These are phyloP conservation scores for Phycomyces nitens DNA, from an alignment of 192 early-diverging fungal species.

Conservation along the genomic window DNA sequence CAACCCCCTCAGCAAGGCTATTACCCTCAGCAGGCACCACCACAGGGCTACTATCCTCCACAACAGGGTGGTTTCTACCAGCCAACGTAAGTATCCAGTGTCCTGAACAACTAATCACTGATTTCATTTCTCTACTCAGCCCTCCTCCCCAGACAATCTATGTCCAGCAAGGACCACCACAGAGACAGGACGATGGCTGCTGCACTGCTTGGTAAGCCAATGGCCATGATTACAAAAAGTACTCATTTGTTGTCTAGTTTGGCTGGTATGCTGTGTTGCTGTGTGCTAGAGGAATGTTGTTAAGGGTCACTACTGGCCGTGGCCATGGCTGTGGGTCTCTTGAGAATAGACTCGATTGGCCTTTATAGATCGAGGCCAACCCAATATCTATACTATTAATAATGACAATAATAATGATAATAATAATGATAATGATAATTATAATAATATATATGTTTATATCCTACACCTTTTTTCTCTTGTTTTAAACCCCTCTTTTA, in stretches of 20 bases:
- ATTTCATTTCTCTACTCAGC: no score
- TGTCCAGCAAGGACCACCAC: constrained; percentile 17
- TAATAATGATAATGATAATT: no score
- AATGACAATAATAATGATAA: no score
- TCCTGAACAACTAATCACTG: no score
- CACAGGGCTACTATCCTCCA: constrained; percentile 21
- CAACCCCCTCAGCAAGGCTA: background rate
- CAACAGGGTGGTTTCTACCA: constrained; percentile 27
- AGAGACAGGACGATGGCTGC: constrained; percentile 17
- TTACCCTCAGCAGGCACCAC: background rate
- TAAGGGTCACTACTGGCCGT: constrained; percentile 5
- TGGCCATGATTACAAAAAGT: background rate
- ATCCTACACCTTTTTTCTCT: no score
- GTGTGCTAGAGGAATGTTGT: constrained; percentile 15
- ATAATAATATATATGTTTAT: no score
- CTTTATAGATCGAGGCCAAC: no score
- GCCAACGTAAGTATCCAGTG: constrained; percentile 22
- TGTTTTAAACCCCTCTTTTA: no score
- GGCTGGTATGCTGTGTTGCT: constrained; percentile 26
- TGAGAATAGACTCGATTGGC: no score
- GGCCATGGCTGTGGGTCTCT: no score
- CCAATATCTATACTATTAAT: no score
- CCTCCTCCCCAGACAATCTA: constrained; percentile 28
- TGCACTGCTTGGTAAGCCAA: constrained; percentile 28
- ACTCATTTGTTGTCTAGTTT: constrained; percentile 12